Conservation (phyloP, 2,329 filamentous ascomycete species). For the Diplocarpon mali region DNA sequence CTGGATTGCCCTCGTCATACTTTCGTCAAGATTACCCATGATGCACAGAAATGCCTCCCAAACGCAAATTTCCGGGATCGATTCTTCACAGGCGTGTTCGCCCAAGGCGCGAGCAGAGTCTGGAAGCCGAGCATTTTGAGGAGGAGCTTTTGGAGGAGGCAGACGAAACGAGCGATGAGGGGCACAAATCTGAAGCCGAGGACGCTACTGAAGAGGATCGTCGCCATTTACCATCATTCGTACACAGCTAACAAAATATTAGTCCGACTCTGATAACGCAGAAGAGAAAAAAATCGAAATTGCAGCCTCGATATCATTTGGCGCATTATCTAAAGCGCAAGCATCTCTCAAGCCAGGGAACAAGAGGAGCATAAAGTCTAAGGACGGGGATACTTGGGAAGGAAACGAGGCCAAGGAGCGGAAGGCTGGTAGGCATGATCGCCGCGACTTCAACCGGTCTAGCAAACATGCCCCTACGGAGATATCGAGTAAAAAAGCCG, state of each 20-base stretch:
- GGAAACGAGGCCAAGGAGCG: conserved; percentile 33
- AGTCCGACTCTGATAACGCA: conserved; percentile 14
- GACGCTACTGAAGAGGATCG: conserved; percentile 14
- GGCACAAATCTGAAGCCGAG: conserved; percentile 25
- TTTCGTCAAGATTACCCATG: no score
- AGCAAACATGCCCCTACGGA: conserved; percentile 87
- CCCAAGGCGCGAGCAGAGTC: conserved; percentile 22
- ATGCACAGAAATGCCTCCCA: conserved; percentile 19
- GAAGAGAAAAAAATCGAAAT: conserved; percentile 18
- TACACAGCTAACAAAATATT: background rate
- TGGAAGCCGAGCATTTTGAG: conserved; percentile 18
- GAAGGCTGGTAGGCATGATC: conserved; percentile 30
- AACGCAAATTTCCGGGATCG: conserved; percentile 21
- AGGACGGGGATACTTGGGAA: conserved; percentile 25
- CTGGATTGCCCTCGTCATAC: no score
- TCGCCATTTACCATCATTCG: background rate
- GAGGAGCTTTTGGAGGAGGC: conserved; percentile 21
- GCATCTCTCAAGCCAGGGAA: conserved; percentile 41
- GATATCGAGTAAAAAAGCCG: conserved; percentile 70
- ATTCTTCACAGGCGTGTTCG: conserved; percentile 24
- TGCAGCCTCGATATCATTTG: conserved; percentile 64
- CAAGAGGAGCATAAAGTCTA: conserved; percentile 27
- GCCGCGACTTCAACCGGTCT: conserved; percentile 37
- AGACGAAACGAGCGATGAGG: conserved; percentile 22
- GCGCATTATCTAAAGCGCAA: conserved; percentile 80